Percentiles rank a stretch among this genome's conserved stretches.
These are phyloP conservation scores for Podila minutissima DNA, from an alignment of 192 early-diverging fungal genomes.

Conservation along the genomic window DNA sequence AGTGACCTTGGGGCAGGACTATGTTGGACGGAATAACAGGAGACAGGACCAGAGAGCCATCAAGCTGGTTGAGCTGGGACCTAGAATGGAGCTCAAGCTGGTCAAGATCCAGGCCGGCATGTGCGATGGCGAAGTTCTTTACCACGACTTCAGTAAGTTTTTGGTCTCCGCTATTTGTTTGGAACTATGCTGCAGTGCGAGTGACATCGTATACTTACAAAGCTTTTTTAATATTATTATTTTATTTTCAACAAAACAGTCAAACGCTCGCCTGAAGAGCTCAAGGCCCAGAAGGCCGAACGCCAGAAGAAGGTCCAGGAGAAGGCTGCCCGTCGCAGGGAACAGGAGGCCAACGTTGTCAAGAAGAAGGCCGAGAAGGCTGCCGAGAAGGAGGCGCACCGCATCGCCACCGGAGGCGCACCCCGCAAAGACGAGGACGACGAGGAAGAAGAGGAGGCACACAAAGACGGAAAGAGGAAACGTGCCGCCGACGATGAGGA, in stretches of 20 bases:
- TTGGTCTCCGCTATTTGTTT: background rate
- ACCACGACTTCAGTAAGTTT: conserved; percentile 83
- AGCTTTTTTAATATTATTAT: background rate
- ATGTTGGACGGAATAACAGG: conserved; percentile 77
- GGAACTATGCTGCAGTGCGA: background rate
- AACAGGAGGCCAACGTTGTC: conserved; percentile 88
- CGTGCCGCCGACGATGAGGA: conserved; percentile 43
- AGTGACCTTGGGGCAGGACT: conserved; percentile 86
- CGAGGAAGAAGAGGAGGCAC: conserved; percentile 29
- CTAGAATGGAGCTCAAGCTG: conserved; percentile 86
- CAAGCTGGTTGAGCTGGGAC: conserved; percentile 88
- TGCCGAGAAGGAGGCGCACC: conserved; percentile 66
- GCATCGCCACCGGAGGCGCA: conserved; percentile 53
- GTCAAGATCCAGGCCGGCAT: conserved; percentile 91
- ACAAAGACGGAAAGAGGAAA: conserved; percentile 50
- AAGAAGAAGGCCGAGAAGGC: conserved; percentile 76
- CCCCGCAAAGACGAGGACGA: conserved; percentile 44
- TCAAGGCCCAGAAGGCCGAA: conserved; percentile 68
- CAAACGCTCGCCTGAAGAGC: conserved; percentile 76
- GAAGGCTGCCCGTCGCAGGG: conserved; percentile 74
- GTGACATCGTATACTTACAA: background rate
- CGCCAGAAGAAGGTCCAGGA: conserved; percentile 70
- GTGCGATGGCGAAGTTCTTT: conserved; percentile 93
- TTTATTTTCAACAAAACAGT: conserved; percentile 50
- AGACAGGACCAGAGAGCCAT: conserved; percentile 87